phyloP scores from a whole-genome alignment of 768 basidiomycete species.

The Russula olivacea region DNA sequence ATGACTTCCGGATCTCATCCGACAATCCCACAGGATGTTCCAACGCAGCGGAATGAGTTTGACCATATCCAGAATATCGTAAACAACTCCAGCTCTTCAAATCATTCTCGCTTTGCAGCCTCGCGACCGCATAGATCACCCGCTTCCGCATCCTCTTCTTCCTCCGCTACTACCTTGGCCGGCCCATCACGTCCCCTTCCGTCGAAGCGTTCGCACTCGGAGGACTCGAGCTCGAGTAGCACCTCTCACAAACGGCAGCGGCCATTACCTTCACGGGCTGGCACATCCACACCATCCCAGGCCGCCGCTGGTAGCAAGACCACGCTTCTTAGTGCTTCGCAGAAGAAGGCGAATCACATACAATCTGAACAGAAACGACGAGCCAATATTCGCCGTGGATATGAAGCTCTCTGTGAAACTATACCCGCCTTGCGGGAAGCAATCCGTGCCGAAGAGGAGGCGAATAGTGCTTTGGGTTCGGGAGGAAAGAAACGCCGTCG shows the following conservation, averaged over 20 bases:
- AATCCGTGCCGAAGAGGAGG: conserved; percentile 69
- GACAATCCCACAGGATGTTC: not conserved
- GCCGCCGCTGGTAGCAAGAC: conserved; percentile 29
- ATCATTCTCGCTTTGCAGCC: not conserved
- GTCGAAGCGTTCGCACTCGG: conserved; percentile 23
- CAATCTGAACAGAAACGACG: conserved; percentile 91
- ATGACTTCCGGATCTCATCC: conserved; percentile 17
- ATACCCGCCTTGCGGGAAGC: conserved; percentile 81
- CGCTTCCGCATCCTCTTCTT: conserved; percentile 19
- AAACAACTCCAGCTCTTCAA: not conserved
- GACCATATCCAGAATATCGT: conserved; percentile 16
- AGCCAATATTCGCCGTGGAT: conserved; percentile 83
- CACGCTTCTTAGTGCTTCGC: conserved; percentile 64
- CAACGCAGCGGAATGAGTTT: conserved; percentile 13
- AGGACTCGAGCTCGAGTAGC: conserved; percentile 13
- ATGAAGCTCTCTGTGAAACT: conserved; percentile 79
- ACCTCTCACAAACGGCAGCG: conserved; percentile 17
- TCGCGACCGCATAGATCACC: conserved; percentile 17
- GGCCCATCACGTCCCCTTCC: conserved; percentile 17
- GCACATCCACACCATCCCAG: conserved; percentile 20
- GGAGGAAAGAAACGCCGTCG: conserved; percentile 29
- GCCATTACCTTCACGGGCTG: conserved; percentile 18
- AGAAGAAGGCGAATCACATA: conserved; percentile 93
- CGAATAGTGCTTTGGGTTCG: conserved; percentile 36
- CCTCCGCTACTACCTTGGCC: conserved; percentile 10